Evolutionary conservation across 1,284 basidiomycete species (phyloP).

Genomic region (Ceratobasidium sp.): DNA sequence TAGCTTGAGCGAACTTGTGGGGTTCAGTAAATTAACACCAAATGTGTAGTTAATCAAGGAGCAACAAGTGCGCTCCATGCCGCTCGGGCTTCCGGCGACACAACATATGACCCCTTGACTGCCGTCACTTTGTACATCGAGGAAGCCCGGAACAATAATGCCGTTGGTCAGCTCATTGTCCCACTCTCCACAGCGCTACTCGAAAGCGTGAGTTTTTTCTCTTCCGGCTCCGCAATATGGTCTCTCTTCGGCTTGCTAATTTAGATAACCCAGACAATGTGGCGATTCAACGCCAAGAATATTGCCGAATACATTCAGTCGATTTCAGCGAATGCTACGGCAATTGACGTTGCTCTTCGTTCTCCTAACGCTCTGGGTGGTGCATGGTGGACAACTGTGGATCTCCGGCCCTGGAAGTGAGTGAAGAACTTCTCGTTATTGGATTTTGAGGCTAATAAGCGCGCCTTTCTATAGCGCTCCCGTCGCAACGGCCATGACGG

Average conservation of each 20-base stretch:
- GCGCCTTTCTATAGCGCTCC: background rate
- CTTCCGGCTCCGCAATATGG: background rate
- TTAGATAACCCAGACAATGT: slow-evolving; percentile 6
- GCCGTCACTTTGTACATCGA: slow-evolving; percentile 54
- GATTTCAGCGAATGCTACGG: slow-evolving; percentile 10
- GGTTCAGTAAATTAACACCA: background rate
- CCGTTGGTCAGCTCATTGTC: slow-evolving; percentile 1
- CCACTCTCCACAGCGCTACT: slow-evolving; percentile 13
- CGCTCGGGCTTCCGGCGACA: slow-evolving; percentile 54
- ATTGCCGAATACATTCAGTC: slow-evolving; percentile 23
- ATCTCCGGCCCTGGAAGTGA: slow-evolving; percentile 30
- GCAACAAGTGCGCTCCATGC: slow-evolving; percentile 50
- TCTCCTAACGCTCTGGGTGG: slow-evolving; percentile 22
- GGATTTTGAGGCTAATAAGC: background rate
- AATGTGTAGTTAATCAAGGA: slow-evolving; percentile 52
- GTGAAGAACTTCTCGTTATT: background rate
- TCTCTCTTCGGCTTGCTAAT: background rate
- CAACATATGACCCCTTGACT: slow-evolving; percentile 52
- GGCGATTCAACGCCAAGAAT: slow-evolving; percentile 24
- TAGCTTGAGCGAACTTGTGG: slow-evolving; percentile 8
- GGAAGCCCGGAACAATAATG: slow-evolving; percentile 30
- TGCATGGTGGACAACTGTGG: slow-evolving; percentile 20
- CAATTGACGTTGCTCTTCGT: slow-evolving; percentile 1
- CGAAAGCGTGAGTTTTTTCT: slow-evolving; percentile 6
- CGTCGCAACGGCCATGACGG: slow-evolving; percentile 28